These are phyloP conservation scores for sunflower (Helianthus annuus) DNA, from an alignment of 129 eudicot species.

Conservation along the genomic window DNA sequence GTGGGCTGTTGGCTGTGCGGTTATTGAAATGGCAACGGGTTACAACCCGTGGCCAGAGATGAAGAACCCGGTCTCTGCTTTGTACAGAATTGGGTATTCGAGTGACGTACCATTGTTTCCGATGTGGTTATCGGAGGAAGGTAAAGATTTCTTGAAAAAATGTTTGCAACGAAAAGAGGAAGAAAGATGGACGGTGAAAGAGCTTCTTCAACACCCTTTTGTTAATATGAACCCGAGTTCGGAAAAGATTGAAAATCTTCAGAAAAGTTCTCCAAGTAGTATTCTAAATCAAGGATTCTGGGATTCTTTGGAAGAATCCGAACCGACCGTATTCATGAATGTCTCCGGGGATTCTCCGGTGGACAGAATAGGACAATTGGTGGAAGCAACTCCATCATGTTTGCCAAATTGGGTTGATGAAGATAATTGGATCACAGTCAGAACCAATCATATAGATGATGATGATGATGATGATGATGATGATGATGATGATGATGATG, in stretches of 20 bases:
- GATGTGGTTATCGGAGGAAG: slow-evolving; percentile 46
- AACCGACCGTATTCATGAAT: background rate
- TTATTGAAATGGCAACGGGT: slow-evolving; percentile 83
- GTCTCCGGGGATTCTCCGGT: slow-evolving; percentile 35
- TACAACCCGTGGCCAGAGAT: slow-evolving; percentile 67
- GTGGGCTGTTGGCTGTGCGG: slow-evolving; percentile 82
- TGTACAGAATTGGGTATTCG: slow-evolving; percentile 60
- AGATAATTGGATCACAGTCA: slow-evolving; percentile 68
- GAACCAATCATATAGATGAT: slow-evolving; percentile 35
- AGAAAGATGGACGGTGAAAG: slow-evolving; percentile 57
- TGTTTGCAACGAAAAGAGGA: slow-evolving; percentile 51
- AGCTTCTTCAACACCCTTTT: slow-evolving; percentile 66
- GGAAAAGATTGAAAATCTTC: slow-evolving; percentile 24
- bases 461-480: slow-evolving; percentile 21
- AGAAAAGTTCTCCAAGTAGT: slow-evolving; percentile 57
- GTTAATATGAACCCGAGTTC: slow-evolving; percentile 20
- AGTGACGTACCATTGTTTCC: slow-evolving; percentile 65
- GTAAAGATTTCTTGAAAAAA: slow-evolving; percentile 52
- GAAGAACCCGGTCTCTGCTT: slow-evolving; percentile 57
- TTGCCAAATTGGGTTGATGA: slow-evolving; percentile 58
- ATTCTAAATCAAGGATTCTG: slow-evolving; percentile 69
- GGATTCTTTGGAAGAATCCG: slow-evolving; percentile 45
- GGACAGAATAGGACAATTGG: slow-evolving; percentile 49
- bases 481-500: slow-evolving; percentile 19
- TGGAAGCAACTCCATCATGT: slow-evolving; percentile 31